Percentiles rank a stretch among this genome's conserved stretches.
phyloP scores from a whole-genome alignment of 495 filamentous ascomycete species.

The Sporormia fimetaria region DNA sequence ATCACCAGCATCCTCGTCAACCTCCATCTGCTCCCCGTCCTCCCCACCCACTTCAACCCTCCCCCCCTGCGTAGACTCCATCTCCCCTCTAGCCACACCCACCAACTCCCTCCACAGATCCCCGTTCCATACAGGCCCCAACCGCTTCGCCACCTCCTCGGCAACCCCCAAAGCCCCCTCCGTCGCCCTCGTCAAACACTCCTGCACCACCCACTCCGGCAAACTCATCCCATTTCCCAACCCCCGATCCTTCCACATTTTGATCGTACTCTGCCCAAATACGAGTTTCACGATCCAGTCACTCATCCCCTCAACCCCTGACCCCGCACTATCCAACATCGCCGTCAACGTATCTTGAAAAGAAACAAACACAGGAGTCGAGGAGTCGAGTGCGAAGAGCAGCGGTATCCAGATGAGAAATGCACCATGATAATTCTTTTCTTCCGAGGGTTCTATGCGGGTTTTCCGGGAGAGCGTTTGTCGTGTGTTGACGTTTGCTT shows the following conservation, averaged over 20 bases:
- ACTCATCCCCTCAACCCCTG: no score
- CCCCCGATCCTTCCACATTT: no score
- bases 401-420: constrained; percentile 30
- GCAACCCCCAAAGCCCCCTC: constrained; percentile 9
- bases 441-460: no score
- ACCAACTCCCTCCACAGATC: constrained; percentile 4
- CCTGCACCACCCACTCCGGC: constrained; percentile 1
- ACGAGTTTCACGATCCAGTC: no score
- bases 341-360: no score
- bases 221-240: neutral
- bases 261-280: no score
- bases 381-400: constrained; percentile 10
- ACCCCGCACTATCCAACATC: no score
- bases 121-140: neutral
- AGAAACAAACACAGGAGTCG: no score
- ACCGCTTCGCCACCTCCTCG: neutral
- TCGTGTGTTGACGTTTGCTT: no score
- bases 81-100: no score
- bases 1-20: neutral
- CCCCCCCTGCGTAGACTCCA: no score
- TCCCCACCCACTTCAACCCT: neutral
- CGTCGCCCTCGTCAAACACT: constrained; percentile 8
- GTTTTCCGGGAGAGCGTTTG: no score
- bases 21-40: neutral
- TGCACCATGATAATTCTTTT: constrained; percentile 24